phyloP scores from a whole-genome alignment of 2,329 filamentous ascomycete genomes.

The Arthrobotrys musiformis region DNA sequence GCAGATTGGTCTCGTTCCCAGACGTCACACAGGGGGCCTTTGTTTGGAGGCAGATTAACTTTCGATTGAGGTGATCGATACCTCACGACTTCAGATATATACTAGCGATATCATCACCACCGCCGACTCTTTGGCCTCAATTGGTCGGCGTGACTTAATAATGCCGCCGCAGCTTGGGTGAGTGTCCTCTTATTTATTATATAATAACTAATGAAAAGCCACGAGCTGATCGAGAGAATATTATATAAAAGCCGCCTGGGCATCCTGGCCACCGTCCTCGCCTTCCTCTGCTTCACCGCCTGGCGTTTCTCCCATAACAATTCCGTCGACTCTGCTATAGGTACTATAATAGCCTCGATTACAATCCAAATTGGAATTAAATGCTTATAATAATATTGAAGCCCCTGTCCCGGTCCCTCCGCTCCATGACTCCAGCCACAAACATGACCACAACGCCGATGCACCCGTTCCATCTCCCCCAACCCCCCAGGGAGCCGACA shows the following conservation, averaged over 20 bases:
- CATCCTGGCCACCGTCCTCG: slow-evolving; percentile 25
- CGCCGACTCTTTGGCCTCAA: not conserved
- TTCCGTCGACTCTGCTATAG: slow-evolving; percentile 40
- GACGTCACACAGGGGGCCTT: too few relatives aligned
- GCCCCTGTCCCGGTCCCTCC: slow-evolving; percentile 8
- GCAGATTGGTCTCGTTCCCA: too few relatives aligned
- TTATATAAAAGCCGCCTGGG: slow-evolving; percentile 35
- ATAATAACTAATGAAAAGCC: too few relatives aligned
- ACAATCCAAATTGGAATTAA: too few relatives aligned
- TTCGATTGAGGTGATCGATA: too few relatives aligned
- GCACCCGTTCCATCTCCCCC: not conserved
- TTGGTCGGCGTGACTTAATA: too few relatives aligned
- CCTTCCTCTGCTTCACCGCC: slow-evolving; percentile 44
- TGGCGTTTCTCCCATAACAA: slow-evolving; percentile 40
- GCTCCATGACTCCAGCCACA: slow-evolving; percentile 32
- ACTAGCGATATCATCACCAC: not conserved
- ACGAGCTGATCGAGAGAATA: too few relatives aligned
- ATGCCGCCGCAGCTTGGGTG: slow-evolving; percentile 31
- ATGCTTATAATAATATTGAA: slow-evolving; percentile 39
- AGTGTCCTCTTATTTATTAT: too few relatives aligned
- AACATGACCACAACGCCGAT: slow-evolving; percentile 26
- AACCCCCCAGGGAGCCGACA: not conserved
- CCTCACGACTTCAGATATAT: too few relatives aligned
- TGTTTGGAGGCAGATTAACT: too few relatives aligned
- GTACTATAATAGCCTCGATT: too few relatives aligned